Base-by-base conservation (phyloP, 2,329 filamentous ascomycete species). In the Fusarium oligoseptatum region DNA sequence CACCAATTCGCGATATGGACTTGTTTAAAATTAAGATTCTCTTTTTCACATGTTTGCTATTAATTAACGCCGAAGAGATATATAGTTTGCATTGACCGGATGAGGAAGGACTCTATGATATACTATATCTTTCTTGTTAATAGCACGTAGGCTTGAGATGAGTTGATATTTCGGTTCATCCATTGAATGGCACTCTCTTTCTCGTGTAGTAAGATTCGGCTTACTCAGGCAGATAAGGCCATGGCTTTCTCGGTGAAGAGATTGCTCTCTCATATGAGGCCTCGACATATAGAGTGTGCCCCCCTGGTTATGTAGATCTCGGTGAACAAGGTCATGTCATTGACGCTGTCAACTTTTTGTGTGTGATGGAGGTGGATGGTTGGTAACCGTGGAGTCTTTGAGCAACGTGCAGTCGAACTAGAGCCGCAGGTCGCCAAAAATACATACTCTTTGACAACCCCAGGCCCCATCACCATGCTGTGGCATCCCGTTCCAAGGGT, bases 131-230 rank as follows among this genome's bases (percentile, higher is more conserved):
- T 55, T 55, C 10, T 20, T 32, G 48, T 55, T 55, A 55, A 55
- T 55, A 34, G 12, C 2, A 27, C 11, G 48, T 20, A 55, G 48
- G 4, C 48, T 32, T 32, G 27, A 32, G 27, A 55, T 55, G 48
- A 29, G 48, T 32, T 55, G 27, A 20, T 27, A 52, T 52, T 55
- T 55, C 48, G 48, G 48, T 20, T 55, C 48, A 29, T 52, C 48
- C 24, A 52, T 17, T 32, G 24, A 24, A 50, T 50, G 48, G 24
- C 48, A 29, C 24, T 29, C 48, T 52, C 48, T 29, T 52, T 52
- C 27, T 55, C 48, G 48, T 55, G 24, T 55, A 55, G 48, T 55
- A 55, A 55, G 27, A 55, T 55, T 55, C 48, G 48, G 48, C 48
- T 20, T 55, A 55, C 27, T 32, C 27, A 20, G 7, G 10, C 48